Evolutionary conservation across 305 asterid species (phyloP), one percentile per base, ranked within the genome.

Genomic region (Fraxinus greggii): DNA sequence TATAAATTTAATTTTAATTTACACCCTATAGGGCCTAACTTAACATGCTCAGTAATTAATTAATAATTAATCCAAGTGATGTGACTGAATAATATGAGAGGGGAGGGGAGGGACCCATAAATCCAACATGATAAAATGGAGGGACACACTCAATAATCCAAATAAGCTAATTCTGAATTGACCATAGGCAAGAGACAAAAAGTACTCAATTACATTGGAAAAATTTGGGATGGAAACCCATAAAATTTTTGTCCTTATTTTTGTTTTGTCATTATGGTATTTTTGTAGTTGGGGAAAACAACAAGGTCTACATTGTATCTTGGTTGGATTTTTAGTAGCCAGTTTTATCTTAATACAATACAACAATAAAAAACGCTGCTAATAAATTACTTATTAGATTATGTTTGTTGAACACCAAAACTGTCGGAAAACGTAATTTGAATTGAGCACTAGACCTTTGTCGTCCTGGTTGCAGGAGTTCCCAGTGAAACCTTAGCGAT

Each of bases 151-250:
- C 63, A 83, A 70, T 76, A 82, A 77, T 79, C 86, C 84, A 82
- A 79, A 80, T 77, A 65, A 38, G 84, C 28, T 82, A 77, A 77
- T 82, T 17, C 72, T 82, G 36, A 72, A 76, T 74, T 82, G 69
- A 77, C 78, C 54, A 31, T 31, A 63, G 54, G 42, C 76, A 79
- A 48, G 36, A 79, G 79, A 79, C 84, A 77, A 84, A 86, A 84
- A 67, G 29, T 56, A 59, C 54, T 59, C 56, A 70, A 32, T 83
- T 63, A 48, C 24, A 35, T 56, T 26, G 21, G 19, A 72, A 61
- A 59, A 32, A 28, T 45, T 45, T 76, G 40, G 26, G 54, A 76
- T 76, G 69, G 19, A 32, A 80, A 70, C 84, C 80, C 84, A 63
- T 81, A 28, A 61, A 26, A 24, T 17, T 48, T 70, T 69, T 69